These are phyloP conservation scores for Colletotrichum agaves DNA, from an alignment of 2,329 filamentous ascomycete species.

Conservation along the genomic window DNA sequence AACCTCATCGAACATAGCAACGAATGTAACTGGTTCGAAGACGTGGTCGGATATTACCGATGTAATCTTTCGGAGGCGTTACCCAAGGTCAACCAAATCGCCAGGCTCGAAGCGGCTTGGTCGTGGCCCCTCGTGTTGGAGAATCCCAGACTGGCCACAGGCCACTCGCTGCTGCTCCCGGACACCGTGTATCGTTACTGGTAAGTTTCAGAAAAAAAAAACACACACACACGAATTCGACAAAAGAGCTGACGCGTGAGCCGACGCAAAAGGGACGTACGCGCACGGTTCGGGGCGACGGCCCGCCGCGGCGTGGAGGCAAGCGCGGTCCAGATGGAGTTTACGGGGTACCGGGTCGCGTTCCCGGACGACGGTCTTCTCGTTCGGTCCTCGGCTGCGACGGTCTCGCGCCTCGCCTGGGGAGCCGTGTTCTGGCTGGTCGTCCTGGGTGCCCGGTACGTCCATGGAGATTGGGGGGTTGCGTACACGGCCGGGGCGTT, in stretches of 20 bases:
- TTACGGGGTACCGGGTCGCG: neutral
- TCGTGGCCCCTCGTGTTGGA: neutral
- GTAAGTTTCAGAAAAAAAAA: too few species aligned
- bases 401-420: neutral
- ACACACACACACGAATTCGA: too few species aligned
- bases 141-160: neutral
- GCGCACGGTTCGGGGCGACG: neutral
- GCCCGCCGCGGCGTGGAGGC: too few species aligned
- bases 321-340: too few species aligned
- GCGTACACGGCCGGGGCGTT: slow-evolving; percentile 20
- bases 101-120: neutral
- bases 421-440: neutral
- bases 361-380: neutral
- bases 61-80: neutral
- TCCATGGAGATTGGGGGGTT: slow-evolving; percentile 5
- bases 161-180: neutral
- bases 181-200: neutral
- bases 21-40: too few species aligned
- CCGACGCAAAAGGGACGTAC: neutral
- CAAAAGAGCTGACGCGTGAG: too few species aligned
- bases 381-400: fast-evolving
- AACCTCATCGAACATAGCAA: neutral
- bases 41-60: too few species aligned
- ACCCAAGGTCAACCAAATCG: neutral
- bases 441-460: neutral